These are phyloP conservation scores for Fusarium sp. DNA, from an alignment of 2,329 filamentous ascomycete genomes.

Conservation along the genomic window DNA sequence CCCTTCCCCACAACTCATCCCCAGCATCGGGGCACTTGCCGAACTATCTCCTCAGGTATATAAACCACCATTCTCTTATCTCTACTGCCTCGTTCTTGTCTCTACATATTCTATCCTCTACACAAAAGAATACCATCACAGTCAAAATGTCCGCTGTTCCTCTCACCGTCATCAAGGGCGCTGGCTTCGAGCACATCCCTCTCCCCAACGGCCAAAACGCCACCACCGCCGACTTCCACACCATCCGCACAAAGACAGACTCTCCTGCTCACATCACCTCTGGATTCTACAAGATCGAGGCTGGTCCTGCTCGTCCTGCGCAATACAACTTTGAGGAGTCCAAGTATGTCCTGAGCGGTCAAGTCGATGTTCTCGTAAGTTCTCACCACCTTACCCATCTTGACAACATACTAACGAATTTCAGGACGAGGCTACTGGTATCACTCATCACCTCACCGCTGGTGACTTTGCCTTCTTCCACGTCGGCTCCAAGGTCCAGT, in stretches of 20 bases:
- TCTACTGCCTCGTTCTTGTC: fast-evolving
- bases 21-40: constrained; percentile 28
- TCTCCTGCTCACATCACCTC: constrained; percentile 41
- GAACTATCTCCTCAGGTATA: constrained; percentile 19
- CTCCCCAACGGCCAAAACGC: constrained; percentile 41
- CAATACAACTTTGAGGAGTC: constrained; percentile 42
- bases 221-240: constrained; percentile 42
- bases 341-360: constrained; percentile 42
- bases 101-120: background rate
- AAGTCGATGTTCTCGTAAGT: constrained; percentile 42
- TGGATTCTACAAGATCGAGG: constrained; percentile 42
- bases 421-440: constrained; percentile 43
- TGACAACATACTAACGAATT: background rate
- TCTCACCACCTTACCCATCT: too few relatives aligned
- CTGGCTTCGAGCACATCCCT: constrained; percentile 42
- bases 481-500: constrained; percentile 44
- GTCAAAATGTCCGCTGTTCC: constrained; percentile 40
- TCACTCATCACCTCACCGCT: constrained; percentile 38
- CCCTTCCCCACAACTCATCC: constrained; percentile 9
- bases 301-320: constrained; percentile 38
- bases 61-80: background rate
- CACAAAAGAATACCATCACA: background rate
- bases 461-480: constrained; percentile 45
- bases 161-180: constrained; percentile 43
- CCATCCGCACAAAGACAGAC: constrained; percentile 42